Conservation (phyloP, 352 stramenopile genomes). For the Phytophthora vignae region DNA sequence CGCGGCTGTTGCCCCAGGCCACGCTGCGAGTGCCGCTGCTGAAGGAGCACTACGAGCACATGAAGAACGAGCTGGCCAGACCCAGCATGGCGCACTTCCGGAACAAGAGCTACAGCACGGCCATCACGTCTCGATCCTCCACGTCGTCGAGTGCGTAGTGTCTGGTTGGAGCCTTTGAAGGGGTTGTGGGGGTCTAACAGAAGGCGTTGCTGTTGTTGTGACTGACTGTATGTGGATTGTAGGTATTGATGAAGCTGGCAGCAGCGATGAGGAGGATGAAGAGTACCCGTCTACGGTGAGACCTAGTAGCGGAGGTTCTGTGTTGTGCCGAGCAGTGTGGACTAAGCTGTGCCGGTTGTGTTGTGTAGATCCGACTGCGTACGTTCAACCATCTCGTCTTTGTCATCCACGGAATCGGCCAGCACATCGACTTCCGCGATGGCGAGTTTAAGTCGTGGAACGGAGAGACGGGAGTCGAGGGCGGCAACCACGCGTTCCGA, state of each 20-base stretch:
- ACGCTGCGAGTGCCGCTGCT: slow-evolving; percentile 73
- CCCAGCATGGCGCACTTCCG: slow-evolving; percentile 44
- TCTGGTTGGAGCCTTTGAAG: not conserved
- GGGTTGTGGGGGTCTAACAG: not conserved
- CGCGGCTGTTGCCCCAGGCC: slow-evolving; percentile 67
- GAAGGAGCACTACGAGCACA: slow-evolving; percentile 67
- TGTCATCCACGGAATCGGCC: slow-evolving; percentile 88
- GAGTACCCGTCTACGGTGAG: slow-evolving; percentile 76
- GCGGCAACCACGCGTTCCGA: slow-evolving; percentile 82
- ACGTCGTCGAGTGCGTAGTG: slow-evolving; percentile 45
- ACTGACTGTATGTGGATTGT: slow-evolving; percentile 1
- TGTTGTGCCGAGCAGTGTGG: not conserved
- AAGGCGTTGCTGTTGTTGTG: no score
- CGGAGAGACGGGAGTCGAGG: slow-evolving; percentile 69
- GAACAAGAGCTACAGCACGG: slow-evolving; percentile 77
- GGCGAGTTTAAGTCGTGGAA: slow-evolving; percentile 87
- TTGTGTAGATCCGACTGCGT: slow-evolving; percentile 62
- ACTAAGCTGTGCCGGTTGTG: not conserved
- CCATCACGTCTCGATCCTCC: slow-evolving; percentile 34
- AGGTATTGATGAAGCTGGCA: slow-evolving; percentile 45
- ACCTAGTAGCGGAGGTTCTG: not conserved
- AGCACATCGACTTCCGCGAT: slow-evolving; percentile 89
- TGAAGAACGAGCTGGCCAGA: slow-evolving; percentile 42
- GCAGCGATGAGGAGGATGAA: slow-evolving; percentile 74
- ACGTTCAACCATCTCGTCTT: slow-evolving; percentile 90